Base-by-base conservation (phyloP, 768 basidiomycete genomes). In the Pulveroboletus sp. region DNA sequence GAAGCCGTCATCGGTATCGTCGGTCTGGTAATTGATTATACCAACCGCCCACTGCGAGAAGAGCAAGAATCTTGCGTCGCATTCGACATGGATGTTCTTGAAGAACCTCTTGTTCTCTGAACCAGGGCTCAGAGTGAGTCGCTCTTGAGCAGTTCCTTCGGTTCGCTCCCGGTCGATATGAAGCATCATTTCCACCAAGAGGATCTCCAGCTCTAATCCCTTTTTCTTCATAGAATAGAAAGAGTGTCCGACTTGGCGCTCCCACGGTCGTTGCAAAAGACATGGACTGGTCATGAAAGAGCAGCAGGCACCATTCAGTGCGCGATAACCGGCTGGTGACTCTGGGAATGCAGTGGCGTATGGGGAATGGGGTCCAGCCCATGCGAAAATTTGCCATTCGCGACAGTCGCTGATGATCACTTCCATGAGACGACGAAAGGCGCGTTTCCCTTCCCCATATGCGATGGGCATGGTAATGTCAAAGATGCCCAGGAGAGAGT, bases 401-500 rank as follows among this genome's bases (percentile, higher is more conserved):
- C 54, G 53, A 43, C 61, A 56, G 6, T 51, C 46, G 22, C 37
- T 27, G 12, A 60, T 41, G 27, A 60, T 61, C 17, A 31, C 58
- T 32, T 56, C 60, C 60, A 60, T 56, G 22, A 67, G 49, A 34
- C 65, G 48, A 39, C 55, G 51, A 10, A 65, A 67, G 9, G 65
- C 58, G 6, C 55, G 51, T 29, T 43, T 50, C 6, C 65, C 63
- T 34, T 29, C 27, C 27, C 27, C 27, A 12, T 29, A 29, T 29
- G 27, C 27, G 27, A 29, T 29, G 6, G 27, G 27, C 27, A 29
- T 29, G 27, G 6, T 29, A 12, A 29, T 29, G 27, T 29, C 27
- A 29, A 29, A 29, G 27, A 29, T 29, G 12, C 27, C 27, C 6
- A 29, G 27, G 27, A 29, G 27, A 6, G 27, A 29, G 12, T 29